phyloP scores from a whole-genome alignment of 2,329 filamentous ascomycete species.

The Zymoseptoria crescenta region DNA sequence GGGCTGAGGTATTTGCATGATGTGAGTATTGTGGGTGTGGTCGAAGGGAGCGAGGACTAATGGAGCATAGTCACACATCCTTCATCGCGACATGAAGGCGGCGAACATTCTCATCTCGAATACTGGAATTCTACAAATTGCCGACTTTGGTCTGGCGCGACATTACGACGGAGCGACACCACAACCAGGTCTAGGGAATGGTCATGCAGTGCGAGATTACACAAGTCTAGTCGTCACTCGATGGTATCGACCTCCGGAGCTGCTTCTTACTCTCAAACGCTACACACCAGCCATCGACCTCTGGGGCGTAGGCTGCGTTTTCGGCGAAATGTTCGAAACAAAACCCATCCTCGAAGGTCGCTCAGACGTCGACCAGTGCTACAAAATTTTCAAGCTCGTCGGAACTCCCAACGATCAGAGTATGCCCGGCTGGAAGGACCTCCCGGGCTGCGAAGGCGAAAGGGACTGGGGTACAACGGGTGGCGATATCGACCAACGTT shows the following conservation, averaged over 20 bases:
- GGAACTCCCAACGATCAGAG: conserved; percentile 81
- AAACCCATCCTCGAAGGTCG: conserved; percentile 89
- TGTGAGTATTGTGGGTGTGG: conserved; percentile 27
- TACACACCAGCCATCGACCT: conserved; percentile 98
- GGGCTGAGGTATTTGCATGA: conserved; percentile 87
- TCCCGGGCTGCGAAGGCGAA: conserved; percentile 74
- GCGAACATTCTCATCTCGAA: conserved; percentile 97
- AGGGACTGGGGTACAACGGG: conserved; percentile 52
- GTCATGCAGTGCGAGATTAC: conserved; percentile 81
- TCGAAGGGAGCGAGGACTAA: background rate
- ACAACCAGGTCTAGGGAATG: conserved; percentile 66
- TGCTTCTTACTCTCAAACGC: conserved; percentile 75
- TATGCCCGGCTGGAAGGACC: conserved; percentile 82
- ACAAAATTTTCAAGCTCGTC: conserved; percentile 88
- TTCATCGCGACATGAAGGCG: conserved; percentile 98
- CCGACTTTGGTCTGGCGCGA: conserved; percentile 89
- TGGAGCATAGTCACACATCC: conserved; percentile 51
- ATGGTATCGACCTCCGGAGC: conserved; percentile 93
- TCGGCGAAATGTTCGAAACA: conserved; percentile 92
- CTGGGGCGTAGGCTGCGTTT: conserved; percentile 98
- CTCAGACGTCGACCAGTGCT: conserved; percentile 80
- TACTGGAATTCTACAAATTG: conserved; percentile 85
- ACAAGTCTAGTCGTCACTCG: conserved; percentile 93
- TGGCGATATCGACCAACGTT: conserved; percentile 64
- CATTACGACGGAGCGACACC: conserved; percentile 85